A percentile compares a stretch with the other conserved stretches of the same genome.
These are phyloP conservation scores for Cucurbita pepo DNA, from an alignment of 306 rosid species.

Conservation along the genomic window DNA sequence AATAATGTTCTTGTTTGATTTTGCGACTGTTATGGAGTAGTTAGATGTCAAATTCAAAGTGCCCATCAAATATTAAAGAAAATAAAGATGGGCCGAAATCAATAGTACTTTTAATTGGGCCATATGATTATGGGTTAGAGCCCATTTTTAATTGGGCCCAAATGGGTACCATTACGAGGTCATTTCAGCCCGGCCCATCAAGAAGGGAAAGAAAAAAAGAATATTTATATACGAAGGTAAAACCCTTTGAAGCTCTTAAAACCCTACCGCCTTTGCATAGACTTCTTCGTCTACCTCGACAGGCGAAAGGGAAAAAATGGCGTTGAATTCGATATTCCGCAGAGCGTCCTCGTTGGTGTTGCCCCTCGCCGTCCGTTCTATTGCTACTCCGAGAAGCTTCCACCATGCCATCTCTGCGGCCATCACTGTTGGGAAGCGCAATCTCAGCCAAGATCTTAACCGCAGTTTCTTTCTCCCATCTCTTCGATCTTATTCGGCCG, in stretches of 20 bases:
- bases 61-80: not conserved
- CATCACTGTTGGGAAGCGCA: slow-evolving; percentile 8
- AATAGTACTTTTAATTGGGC: not conserved
- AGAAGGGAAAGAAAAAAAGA: not conserved
- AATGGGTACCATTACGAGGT: not conserved
- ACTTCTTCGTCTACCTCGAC: not conserved
- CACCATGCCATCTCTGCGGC: slow-evolving; percentile 22
- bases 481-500: slow-evolving; percentile 24
- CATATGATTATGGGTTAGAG: not conserved
- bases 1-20: not conserved
- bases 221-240: not conserved
- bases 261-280: not conserved
- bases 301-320: slow-evolving; percentile 28
- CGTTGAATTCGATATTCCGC: slow-evolving; percentile 45
- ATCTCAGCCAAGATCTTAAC: slow-evolving; percentile 7
- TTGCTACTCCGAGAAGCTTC: slow-evolving; percentile 29
- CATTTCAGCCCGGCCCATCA: not conserved
- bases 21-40: not conserved
- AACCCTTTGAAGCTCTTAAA: not conserved
- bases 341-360: slow-evolving; percentile 33
- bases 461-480: slow-evolving; percentile 17
- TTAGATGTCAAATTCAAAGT: not conserved
- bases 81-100: not conserved
- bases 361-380: slow-evolving; percentile 26
- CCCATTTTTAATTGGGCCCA: not conserved